Base-by-base conservation (phyloP, 805 yeast genomes). In the Spathaspora hagerdaliae region DNA sequence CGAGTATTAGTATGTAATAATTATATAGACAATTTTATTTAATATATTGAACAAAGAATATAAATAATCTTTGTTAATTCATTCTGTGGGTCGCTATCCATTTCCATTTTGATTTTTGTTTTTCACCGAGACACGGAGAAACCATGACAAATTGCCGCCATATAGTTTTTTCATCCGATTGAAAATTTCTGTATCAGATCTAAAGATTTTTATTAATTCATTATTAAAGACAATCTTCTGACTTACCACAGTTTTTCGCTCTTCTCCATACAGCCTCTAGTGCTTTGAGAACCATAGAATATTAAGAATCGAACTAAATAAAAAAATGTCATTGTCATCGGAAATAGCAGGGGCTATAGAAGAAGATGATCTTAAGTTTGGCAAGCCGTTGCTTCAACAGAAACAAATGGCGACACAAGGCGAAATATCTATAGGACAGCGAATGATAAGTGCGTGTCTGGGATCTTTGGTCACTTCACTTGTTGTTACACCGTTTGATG, bases 401-500 rank as follows among this genome's bases (percentile, higher is more conserved):
- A 27, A n/a, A 32, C 29, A 15, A 13, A 11, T 31, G 27, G 38
- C 45, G 34, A 31, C n/a, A 31, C 32, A 36, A 8, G 42, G 41
- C 35, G 49, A 53, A 10, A 76, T 79, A 47, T 67, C 82, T 6
- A 53, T 79, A 26, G 52, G 67, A 3, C 88, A 87, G 56, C 63
- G 90, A 41, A 85, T 87, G 91, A 61, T 83, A 31, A 83, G 91
- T 54, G 94, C 95, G 0, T 82, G 89, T 54, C 72, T 81, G 39
- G 95, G 95, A 0, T 83, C 92, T 0, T 56, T 87, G 6, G 54
- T 86, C 15, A 87, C 92, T 2, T 85, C 92, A 0, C 54, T 84
- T 33, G 82, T 83, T 36, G 81, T 87, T 31, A 87, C 94, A 1
- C 95, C 95, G 1, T 79, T 87, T 63, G 95, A 87, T 61, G 94